Evolutionary conservation across 2,329 filamentous ascomycete genomes (phyloP), one percentile per base, ranked within the genome.

Genomic region (Blumeria graminis): DNA sequence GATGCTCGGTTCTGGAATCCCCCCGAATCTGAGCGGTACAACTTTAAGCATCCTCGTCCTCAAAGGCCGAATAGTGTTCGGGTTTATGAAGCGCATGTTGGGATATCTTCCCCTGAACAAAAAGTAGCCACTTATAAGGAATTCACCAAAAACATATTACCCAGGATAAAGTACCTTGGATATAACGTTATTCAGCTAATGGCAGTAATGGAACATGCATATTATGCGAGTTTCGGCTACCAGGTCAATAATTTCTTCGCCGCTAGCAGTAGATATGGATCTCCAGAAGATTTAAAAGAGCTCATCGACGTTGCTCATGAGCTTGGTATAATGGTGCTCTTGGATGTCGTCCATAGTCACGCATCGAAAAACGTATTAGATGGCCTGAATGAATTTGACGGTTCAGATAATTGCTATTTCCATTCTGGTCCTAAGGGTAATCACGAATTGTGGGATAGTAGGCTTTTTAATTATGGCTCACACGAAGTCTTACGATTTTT

Each of bases 211-310:
- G 92, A 98, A 68, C 92, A 98, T 70, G 92, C 92, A 54, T 98
- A 98, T 74, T 98, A 98, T 68, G 92, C 92, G 64, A 96, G 90
- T 66, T 98, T 98, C 65, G 92, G 92, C 51, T 98, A 98, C 69
- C 92, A 98, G 70, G 80, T 98, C 71, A 98, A 96, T 73, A 95
- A 85, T 70, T 98, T 98, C 74, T 98, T 96, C 65, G 92, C 92
- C 33, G 89, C 90, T 11, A 95, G 89, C 69, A 96, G 90, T 69
- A 82, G 92, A 60, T 98, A 94, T 66, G 92, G 92, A 45, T 78
- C 82, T 0, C 92, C 92, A 0, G 92, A 98, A 65, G 92, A 96
- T 39, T 74, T 98, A 62, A 98, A 94, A 69, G 90, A 96, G 73
- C 77, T 98, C 53, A 86, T 98, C 61, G 92, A 98, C 66, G 94